These are phyloP conservation scores for Hamamelis virginiana DNA, from an alignment of 164 flowering plant species.

Conservation along the genomic window DNA sequence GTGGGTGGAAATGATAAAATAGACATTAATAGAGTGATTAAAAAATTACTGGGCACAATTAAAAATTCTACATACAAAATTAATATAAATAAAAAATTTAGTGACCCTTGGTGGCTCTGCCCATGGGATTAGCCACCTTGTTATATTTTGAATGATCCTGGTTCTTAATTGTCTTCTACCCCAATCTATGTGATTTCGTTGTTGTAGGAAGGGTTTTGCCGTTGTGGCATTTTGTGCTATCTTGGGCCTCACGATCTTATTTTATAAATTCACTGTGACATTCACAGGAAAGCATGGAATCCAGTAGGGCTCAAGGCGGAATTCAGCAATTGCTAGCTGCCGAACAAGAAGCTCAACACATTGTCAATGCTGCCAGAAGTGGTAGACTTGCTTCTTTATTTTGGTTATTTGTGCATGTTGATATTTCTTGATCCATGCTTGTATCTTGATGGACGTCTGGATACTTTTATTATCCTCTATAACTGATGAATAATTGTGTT, in stretches of 20 bases:
- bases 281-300: slow-evolving; percentile 42
- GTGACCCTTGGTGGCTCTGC: too few relatives aligned
- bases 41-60: too few relatives aligned
- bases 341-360: slow-evolving; percentile 76
- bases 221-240: neutral
- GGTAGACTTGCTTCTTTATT: slow-evolving; percentile 32
- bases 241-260: neutral
- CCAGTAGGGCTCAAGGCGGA: slow-evolving; percentile 55
- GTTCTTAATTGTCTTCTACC: too few relatives aligned
- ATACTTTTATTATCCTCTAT: neutral
- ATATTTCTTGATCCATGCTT: neutral
- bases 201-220: neutral
- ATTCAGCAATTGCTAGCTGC: slow-evolving; percentile 72
- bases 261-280: slow-evolving; percentile 5
- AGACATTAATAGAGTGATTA: too few relatives aligned
- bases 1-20: too few relatives aligned
- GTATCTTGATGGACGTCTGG: neutral
- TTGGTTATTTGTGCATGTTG: neutral
- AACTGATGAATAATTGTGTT: neutral
- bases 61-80: too few relatives aligned
- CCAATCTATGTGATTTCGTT: neutral
- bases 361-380: slow-evolving; percentile 66
- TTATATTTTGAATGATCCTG: too few relatives aligned
- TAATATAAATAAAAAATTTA: too few relatives aligned
- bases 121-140: too few relatives aligned